phyloP scores from a whole-genome alignment of 2,329 filamentous ascomycete genomes.

The Aspergillus sp. region DNA sequence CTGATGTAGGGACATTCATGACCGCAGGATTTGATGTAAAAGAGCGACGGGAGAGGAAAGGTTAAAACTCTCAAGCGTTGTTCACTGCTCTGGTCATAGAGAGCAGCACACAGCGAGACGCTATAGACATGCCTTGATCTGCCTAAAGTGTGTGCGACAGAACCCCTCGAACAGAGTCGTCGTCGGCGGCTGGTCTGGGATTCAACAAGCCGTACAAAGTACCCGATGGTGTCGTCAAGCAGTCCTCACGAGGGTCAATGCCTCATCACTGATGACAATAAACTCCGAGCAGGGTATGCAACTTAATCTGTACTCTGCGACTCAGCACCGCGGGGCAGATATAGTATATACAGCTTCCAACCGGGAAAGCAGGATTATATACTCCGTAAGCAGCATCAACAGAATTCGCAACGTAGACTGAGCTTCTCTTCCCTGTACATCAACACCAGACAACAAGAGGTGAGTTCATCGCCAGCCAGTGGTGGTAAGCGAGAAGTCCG shows the following conservation, averaged over 20 bases:
- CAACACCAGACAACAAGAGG: background rate
- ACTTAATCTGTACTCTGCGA: background rate
- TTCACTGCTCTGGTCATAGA: constrained; percentile 16
- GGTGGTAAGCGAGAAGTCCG: constrained; percentile 2
- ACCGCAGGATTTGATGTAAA: constrained; percentile 13
- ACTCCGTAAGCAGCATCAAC: background rate
- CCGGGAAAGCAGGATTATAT: background rate
- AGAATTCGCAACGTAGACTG: too few species aligned
- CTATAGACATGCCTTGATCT: constrained; percentile 22
- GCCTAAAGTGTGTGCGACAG: background rate
- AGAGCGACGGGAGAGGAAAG: background rate
- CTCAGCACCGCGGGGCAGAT: background rate
- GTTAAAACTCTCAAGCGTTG: background rate
- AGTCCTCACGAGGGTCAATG: background rate
- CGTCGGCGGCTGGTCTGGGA: too few species aligned
- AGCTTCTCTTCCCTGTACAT: too few species aligned
- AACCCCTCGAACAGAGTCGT: too few species aligned
- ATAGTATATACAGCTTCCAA: background rate
- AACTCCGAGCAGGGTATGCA: background rate
- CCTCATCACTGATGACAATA: background rate
- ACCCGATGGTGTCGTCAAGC: too few species aligned
- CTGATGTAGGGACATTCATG: constrained; percentile 28
- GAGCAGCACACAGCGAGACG: constrained; percentile 15
- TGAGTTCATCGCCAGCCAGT: background rate
- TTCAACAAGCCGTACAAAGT: too few species aligned